phyloP scores from a whole-genome alignment of 495 filamentous ascomycete species.

The Platismatia glauca region DNA sequence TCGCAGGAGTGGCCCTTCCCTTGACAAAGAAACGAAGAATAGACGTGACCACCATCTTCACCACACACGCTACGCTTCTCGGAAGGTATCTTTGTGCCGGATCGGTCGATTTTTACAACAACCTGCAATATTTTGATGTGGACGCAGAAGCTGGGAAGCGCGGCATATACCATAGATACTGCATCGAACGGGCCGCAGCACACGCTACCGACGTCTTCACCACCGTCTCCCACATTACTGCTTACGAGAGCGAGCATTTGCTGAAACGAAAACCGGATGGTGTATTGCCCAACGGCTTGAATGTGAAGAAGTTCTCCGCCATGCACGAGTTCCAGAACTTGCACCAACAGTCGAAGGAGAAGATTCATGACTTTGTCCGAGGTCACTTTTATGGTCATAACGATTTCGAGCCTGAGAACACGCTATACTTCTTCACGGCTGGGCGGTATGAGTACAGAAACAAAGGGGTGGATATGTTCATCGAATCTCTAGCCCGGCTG shows the following conservation, averaged over 20 bases:
- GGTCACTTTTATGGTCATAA: constrained; percentile 98
- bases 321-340: constrained; percentile 99
- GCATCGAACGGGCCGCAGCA: constrained; percentile 87
- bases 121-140: constrained; percentile 93
- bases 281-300: constrained; percentile 90
- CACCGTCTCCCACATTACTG: constrained; percentile 96
- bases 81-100: constrained; percentile 95
- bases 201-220: constrained; percentile 95
- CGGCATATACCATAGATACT: constrained; percentile 97
- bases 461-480: constrained; percentile 99
- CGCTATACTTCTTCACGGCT: constrained; percentile 95
- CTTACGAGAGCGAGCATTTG: constrained; percentile 94
- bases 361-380: constrained; percentile 96
- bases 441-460: constrained; percentile 97
- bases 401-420: constrained; percentile 92
- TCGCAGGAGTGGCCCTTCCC: constrained; percentile 91
- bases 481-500: constrained; percentile 86
- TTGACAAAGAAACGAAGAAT: constrained; percentile 87
- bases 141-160: constrained; percentile 95
- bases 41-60: constrained; percentile 97
- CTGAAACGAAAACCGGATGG: constrained; percentile 97
- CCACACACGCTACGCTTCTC: constrained; percentile 89
- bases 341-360: constrained; percentile 90
- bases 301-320: constrained; percentile 97
- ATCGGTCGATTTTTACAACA: constrained; percentile 98